Percentiles rank a stretch among this genome's conserved stretches.
phyloP scores from a whole-genome alignment of 2,329 filamentous ascomycete species.

The Orbilia blumenaviensis region DNA sequence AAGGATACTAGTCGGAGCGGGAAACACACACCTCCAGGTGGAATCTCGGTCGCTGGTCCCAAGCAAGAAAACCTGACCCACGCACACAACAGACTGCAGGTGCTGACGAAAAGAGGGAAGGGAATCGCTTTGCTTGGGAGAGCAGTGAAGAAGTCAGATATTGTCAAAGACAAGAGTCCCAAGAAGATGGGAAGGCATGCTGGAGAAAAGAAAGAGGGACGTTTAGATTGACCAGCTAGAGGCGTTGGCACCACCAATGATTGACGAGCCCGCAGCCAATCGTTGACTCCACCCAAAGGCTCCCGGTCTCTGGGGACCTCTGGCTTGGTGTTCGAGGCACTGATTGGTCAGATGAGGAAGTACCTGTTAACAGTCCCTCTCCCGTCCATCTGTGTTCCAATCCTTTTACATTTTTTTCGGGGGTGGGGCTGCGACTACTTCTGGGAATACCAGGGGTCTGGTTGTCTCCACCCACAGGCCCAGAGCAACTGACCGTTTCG shows the following conservation, averaged over 20 bases:
- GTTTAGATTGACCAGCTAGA: constrained; percentile 38
- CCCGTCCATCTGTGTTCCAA: constrained; percentile 38
- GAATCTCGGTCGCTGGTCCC: constrained; percentile 45
- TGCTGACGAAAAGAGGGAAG: constrained; percentile 23
- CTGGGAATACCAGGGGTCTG: constrained; percentile 45
- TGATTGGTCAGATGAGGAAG: constrained; percentile 37
- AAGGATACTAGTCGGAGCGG: constrained; percentile 12
- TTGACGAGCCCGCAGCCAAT: constrained; percentile 51
- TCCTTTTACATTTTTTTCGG: constrained; percentile 33
- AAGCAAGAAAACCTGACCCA: constrained; percentile 52
- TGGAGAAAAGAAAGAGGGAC: constrained; percentile 32
- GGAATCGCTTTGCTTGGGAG: constrained; percentile 46
- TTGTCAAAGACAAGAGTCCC: constrained; percentile 40
- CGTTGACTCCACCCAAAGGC: constrained; percentile 48
- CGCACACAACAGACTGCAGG: constrained; percentile 45
- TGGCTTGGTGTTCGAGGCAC: constrained; percentile 21
- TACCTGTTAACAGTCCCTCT: constrained; percentile 36
- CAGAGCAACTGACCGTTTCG: constrained; percentile 34
- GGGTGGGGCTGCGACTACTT: constrained; percentile 47
- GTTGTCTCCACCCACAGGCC: constrained; percentile 39
- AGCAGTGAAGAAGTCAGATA: constrained; percentile 41
- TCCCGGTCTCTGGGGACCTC: constrained; percentile 50
- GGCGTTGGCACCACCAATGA: constrained; percentile 50
- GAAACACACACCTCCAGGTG: constrained; percentile 43
- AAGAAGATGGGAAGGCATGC: constrained; percentile 51